phyloP scores from a whole-genome alignment of 768 basidiomycete species.

The Pleurotus pulmonarius region DNA sequence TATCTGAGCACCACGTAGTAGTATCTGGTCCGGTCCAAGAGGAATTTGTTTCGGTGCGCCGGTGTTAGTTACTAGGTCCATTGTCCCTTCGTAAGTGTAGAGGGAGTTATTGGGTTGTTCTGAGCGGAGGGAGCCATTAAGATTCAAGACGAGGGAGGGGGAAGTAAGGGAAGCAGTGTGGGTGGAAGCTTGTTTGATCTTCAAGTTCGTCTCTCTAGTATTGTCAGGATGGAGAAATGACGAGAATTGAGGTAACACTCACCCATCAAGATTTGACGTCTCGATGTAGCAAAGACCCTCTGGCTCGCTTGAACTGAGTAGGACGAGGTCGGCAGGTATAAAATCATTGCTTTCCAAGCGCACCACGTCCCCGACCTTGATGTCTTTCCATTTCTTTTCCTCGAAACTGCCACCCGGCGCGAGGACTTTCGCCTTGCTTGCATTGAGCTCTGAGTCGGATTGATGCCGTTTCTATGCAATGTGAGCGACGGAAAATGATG shows the following conservation, averaged over 20 bases:
- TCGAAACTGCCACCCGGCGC: slow-evolving; percentile 59
- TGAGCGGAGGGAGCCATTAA: slow-evolving; percentile 84
- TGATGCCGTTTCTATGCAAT: slow-evolving; percentile 84
- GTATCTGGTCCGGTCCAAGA: slow-evolving; percentile 90
- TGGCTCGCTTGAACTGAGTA: slow-evolving; percentile 89
- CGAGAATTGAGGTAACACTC: slow-evolving; percentile 15
- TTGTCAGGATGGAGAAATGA: slow-evolving; percentile 7
- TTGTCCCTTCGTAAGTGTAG: slow-evolving; percentile 89
- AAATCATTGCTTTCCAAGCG: slow-evolving; percentile 89
- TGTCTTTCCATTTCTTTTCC: slow-evolving; percentile 82
- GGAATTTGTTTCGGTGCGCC: slow-evolving; percentile 79
- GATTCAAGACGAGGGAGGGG: slow-evolving; percentile 64
- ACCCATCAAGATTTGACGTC: slow-evolving; percentile 97
- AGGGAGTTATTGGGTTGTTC: slow-evolving; percentile 98
- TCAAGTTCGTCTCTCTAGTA: slow-evolving; percentile 90
- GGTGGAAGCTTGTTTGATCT: slow-evolving; percentile 94
- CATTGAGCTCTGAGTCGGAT: slow-evolving; percentile 89
- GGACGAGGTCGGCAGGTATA: slow-evolving; percentile 91
- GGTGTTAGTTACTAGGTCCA: slow-evolving; percentile 56
- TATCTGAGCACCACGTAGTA: slow-evolving; percentile 91
- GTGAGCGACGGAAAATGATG: slow-evolving; percentile 8
- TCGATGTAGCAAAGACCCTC: slow-evolving; percentile 98
- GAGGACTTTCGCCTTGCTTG: slow-evolving; percentile 76
- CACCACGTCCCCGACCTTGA: slow-evolving; percentile 89
- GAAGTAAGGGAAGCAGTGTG: slow-evolving; percentile 77